A percentile compares a stretch with the other conserved stretches of the same genome.
Conservation (phyloP, 306 rosid species). For the Trifolium repens region DNA sequence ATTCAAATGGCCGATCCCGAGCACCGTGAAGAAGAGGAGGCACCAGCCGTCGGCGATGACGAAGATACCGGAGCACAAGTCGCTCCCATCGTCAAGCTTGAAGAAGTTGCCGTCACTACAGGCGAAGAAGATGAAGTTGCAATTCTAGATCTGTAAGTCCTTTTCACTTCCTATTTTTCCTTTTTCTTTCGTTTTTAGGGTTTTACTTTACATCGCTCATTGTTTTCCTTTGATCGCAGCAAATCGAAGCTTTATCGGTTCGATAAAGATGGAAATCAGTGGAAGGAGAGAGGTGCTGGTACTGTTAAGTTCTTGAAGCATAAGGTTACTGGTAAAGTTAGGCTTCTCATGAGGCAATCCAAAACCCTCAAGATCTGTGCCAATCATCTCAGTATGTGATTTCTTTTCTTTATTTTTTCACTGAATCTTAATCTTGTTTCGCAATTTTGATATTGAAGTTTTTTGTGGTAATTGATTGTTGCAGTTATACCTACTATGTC, state of each 20-base stretch:
- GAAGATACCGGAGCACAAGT: conserved; percentile 98
- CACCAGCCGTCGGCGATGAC: conserved; percentile 76
- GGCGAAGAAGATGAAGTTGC: conserved; percentile 92
- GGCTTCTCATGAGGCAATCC: conserved; percentile 97
- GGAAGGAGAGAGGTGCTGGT: conserved; percentile 99
- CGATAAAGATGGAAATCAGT: conserved; percentile 91
- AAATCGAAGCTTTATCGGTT: conserved; percentile 93
- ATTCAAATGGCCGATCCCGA: conserved; percentile 72
- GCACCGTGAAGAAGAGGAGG: conserved; percentile 84
- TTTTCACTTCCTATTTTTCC: not conserved
- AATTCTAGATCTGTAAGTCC: conserved; percentile 78
- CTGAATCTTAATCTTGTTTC: not conserved
- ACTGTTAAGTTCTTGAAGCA: conserved; percentile 87
- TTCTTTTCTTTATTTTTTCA: not conserved
- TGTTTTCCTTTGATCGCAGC: conserved; percentile 45
- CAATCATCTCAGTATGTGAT: conserved; percentile 78
- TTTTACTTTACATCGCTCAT: conserved; percentile 1
- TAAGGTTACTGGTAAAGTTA: conserved; percentile 71
- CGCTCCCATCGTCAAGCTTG: conserved; percentile 93
- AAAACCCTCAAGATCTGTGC: conserved; percentile 99
- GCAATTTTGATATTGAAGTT: conserved; percentile 12
- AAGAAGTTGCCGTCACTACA: conserved; percentile 83
- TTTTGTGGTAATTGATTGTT: not conserved
- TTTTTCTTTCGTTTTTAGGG: not conserved
- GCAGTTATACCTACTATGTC: conserved; percentile 76